These are phyloP conservation scores for Psilocybe cyanescens DNA, from an alignment of 768 basidiomycete genomes.

Conservation along the genomic window DNA sequence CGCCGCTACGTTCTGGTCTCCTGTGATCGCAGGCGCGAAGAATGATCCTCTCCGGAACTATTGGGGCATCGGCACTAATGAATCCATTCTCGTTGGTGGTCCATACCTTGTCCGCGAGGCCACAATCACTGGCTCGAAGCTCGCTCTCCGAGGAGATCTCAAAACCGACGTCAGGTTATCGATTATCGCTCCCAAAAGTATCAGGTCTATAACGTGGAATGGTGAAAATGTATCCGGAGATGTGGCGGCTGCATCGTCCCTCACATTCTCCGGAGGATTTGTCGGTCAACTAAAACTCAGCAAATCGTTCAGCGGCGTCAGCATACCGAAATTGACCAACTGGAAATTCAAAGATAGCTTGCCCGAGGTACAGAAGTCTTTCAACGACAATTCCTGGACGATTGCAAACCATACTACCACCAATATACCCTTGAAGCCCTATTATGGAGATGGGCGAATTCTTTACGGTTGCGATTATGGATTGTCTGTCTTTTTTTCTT, in stretches of 20 bases:
- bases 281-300: constrained; percentile 47
- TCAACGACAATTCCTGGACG: constrained; percentile 68
- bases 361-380: constrained; percentile 64
- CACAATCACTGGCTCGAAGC: constrained; percentile 46
- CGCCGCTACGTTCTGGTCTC: constrained; percentile 78
- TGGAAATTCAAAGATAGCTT: constrained; percentile 82
- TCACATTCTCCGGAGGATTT: constrained; percentile 49
- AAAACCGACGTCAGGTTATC: constrained; percentile 59
- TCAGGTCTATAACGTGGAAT: constrained; percentile 74
- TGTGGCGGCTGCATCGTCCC: constrained; percentile 28
- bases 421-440: constrained; percentile 69
- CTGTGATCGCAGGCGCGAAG: constrained; percentile 51
- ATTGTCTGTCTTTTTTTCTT: constrained; percentile 54
- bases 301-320: constrained; percentile 27
- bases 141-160: constrained; percentile 73
- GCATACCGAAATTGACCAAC: constrained; percentile 55
- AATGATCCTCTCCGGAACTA: constrained; percentile 55
- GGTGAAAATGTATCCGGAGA: constrained; percentile 49
- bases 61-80: constrained; percentile 78
- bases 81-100: constrained; percentile 65
- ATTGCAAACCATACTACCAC: constrained; percentile 74
- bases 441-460: constrained; percentile 77
- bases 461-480: constrained; percentile 88
- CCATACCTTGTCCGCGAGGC: constrained; percentile 69
- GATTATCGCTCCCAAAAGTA: constrained; percentile 60